phyloP scores from a whole-genome alignment of 805 yeast species.

The Deakozyma indianensis region DNA sequence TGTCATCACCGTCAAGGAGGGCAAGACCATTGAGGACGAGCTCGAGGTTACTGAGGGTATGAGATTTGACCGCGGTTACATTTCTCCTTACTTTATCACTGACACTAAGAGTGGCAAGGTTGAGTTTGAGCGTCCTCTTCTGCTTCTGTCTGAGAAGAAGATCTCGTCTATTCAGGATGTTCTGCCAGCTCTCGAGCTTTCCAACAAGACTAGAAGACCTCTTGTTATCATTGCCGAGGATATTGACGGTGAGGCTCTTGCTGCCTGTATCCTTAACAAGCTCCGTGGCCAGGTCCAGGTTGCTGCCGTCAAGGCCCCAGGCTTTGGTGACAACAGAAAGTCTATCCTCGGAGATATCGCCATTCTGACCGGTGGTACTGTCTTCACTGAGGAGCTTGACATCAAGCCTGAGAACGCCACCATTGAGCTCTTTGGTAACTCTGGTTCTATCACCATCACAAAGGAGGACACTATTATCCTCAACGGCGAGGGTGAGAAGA shows the following conservation, averaged over 20 bases:
- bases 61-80: constrained; percentile 95
- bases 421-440: constrained; percentile 74
- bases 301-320: constrained; percentile 96
- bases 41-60: constrained; percentile 96
- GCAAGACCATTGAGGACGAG: constrained; percentile 92
- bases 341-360: constrained; percentile 93
- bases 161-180: constrained; percentile 80
- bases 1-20: constrained; percentile 94
- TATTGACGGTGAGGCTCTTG: constrained; percentile 95
- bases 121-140: constrained; percentile 85
- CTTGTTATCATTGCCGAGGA: constrained; percentile 89
- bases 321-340: constrained; percentile 97
- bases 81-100: constrained; percentile 92
- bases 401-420: constrained; percentile 93
- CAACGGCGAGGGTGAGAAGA: constrained; percentile 85
- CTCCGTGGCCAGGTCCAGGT: constrained; percentile 97
- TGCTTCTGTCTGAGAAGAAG: constrained; percentile 85
- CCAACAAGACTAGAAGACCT: constrained; percentile 89
- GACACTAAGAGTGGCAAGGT: constrained; percentile 85
- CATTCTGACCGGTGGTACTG: constrained; percentile 84
- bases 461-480: constrained; percentile 91
- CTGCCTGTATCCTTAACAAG: constrained; percentile 94
- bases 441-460: constrained; percentile 83
- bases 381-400: constrained; percentile 79
- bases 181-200: constrained; percentile 81